Conservation (phyloP, 192 early-diverging fungal genomes). For the Radiomyces spectabilis region DNA sequence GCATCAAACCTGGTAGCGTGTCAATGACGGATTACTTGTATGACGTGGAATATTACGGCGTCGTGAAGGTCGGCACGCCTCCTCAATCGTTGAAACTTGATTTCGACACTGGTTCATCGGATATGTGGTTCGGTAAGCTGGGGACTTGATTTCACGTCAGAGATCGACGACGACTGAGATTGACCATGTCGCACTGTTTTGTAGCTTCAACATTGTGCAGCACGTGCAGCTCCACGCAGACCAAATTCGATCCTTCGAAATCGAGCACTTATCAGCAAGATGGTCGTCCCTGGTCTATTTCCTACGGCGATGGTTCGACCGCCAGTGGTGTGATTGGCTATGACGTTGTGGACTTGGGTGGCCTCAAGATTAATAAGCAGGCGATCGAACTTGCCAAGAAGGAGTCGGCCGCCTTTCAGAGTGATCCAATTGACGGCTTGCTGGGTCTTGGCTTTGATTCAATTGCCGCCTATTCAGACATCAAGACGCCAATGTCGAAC, state of each 20-base stretch:
- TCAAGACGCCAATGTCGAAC: slow-evolving; percentile 50
- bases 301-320: slow-evolving; percentile 55
- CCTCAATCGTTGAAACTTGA: slow-evolving; percentile 60
- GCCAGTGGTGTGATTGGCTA: slow-evolving; percentile 31
- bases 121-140: slow-evolving; percentile 48
- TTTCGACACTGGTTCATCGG: slow-evolving; percentile 66
- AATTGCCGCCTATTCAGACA: slow-evolving; percentile 32
- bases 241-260: slow-evolving; percentile 27
- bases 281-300: slow-evolving; percentile 51
- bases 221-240: slow-evolving; percentile 18
- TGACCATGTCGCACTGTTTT: neutral
- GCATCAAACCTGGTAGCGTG: neutral
- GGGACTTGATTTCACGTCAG: too few species aligned
- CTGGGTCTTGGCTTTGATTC: slow-evolving; percentile 56
- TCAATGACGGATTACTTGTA: neutral
- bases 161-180: too few species aligned
- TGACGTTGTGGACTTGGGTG: slow-evolving; percentile 57
- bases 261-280: slow-evolving; percentile 44
- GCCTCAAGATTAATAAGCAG: slow-evolving; percentile 49
- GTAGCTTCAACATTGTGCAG: slow-evolving; percentile 27
- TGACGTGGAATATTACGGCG: slow-evolving; percentile 47
- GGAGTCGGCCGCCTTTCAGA: slow-evolving; percentile 46
- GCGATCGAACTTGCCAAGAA: slow-evolving; percentile 56
- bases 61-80: slow-evolving; percentile 54
- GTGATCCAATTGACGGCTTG: slow-evolving; percentile 55